phyloP scores from a whole-genome alignment of 2,329 filamentous ascomycete species.

The Alternaria dauci region DNA sequence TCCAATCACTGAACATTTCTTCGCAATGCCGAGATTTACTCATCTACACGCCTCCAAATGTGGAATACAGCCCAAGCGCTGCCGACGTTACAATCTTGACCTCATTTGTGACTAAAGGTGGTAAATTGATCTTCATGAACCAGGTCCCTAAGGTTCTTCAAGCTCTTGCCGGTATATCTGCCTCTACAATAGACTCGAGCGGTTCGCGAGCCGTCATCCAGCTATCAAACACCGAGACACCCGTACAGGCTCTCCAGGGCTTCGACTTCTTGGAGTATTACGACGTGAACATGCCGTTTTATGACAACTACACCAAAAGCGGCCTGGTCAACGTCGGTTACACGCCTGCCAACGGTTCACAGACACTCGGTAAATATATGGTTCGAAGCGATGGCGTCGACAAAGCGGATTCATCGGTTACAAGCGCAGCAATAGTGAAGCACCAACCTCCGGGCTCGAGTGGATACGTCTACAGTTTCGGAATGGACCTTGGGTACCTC shows the following conservation, averaged over 20 bases:
- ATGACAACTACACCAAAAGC: conserved; percentile 10
- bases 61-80: conserved; percentile 13
- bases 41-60: conserved; percentile 11
- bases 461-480: conserved; percentile 17
- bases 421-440: conserved; percentile 14
- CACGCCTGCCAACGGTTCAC: conserved; percentile 7
- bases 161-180: conserved; percentile 12
- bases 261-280: conserved; percentile 14
- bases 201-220: conserved; percentile 11
- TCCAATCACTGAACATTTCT: conserved; percentile 9
- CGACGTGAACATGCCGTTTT: conserved; percentile 14
- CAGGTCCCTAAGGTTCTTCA: conserved; percentile 11
- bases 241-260: conserved; percentile 8
- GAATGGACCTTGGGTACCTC: conserved; percentile 15
- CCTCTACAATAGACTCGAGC: conserved; percentile 9
- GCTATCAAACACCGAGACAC: conserved; percentile 9
- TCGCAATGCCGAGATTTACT: conserved; percentile 13
- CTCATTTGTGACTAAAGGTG: conserved; percentile 13
- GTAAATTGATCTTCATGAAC: conserved; percentile 17
- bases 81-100: conserved; percentile 7
- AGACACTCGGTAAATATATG: conserved; percentile 11
- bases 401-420: conserved; percentile 9
- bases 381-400: conserved; percentile 8
- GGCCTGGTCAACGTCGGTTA: conserved; percentile 17
- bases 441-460: conserved; percentile 9